Conservation (phyloP, 2,329 filamentous ascomycete species). For the Sporothrix pallida region DNA sequence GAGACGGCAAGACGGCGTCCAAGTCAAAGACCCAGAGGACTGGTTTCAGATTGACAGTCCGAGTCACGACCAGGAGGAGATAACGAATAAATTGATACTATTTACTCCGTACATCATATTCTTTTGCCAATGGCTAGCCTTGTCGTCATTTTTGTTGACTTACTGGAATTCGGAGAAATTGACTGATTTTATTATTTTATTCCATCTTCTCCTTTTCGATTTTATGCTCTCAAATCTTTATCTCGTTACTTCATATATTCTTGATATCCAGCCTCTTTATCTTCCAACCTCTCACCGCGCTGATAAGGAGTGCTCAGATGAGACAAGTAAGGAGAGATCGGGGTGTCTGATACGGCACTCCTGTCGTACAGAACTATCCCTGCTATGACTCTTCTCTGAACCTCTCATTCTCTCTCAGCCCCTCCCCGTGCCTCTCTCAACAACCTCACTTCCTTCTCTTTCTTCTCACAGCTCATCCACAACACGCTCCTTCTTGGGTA, state of each 20-base stretch:
- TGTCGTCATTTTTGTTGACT: not conserved
- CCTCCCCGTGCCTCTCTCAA: not conserved
- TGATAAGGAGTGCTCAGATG: conserved; percentile 22
- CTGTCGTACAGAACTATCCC: not conserved
- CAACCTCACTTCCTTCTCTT: not conserved
- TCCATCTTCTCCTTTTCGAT: no score
- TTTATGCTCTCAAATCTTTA: not conserved
- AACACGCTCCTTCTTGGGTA: conserved; percentile 33
- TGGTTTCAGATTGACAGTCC: conserved; percentile 34
- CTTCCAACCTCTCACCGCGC: not conserved
- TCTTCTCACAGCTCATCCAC: conserved; percentile 44
- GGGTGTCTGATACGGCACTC: not conserved
- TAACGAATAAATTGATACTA: no score
- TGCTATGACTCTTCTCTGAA: conserved; percentile 17
- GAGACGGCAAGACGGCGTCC: not conserved
- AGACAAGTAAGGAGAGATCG: conserved; percentile 8
- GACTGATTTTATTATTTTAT: not conserved
- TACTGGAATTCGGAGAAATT: not conserved
- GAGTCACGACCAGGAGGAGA: no score
- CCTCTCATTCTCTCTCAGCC: not conserved
- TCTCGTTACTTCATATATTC: not conserved
- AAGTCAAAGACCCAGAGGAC: conserved; percentile 5
- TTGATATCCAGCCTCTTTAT: not conserved
- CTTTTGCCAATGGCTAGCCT: not conserved
- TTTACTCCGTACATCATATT: not conserved